Evolutionary conservation across 345 rosid genomes (phyloP), one percentile per base, ranked within the genome.

Genomic region (Dovyalis caffra): DNA sequence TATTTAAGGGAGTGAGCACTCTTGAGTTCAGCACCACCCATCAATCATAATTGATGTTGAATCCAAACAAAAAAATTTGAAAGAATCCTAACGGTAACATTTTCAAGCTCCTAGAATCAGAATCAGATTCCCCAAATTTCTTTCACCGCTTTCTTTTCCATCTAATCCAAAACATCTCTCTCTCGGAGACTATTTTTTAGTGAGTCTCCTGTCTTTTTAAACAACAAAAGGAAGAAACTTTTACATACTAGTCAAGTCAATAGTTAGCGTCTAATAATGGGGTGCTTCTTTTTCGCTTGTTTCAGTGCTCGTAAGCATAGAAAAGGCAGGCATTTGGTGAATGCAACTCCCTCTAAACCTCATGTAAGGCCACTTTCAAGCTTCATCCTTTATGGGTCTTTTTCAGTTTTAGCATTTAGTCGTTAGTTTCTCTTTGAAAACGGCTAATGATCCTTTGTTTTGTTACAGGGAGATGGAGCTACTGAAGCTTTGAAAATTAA

Each of bases 221-320:
- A 33, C n/a, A 26, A 15, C 32, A 32, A 32, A 74, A 74, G 28
- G 32, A 34, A 34, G 12, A 31, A 0, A 56, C 12, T 32, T 75
- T 67, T 68, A 7, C 64, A 34, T 37, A 2, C 11, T 15, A 53
- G 34, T 35, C 23, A 69, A 14, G 32, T 14, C 7, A 40, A 29
- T n/a, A 29, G 38, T 66, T n/a, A 29, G 38, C 53, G 34, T 49
- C 6, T 38, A 51, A 70, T 57, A 66, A 75, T 79, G 82, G 74
- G 71, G 34, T 70, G 79, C 82, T 28, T 16, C 47, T 16, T 79
- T 79, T 65, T 66, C 0, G 61, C 69, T 61, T 79, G 79, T 58
- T 79, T 79, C n/a, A 66, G 20, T 25, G 29, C 72, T 56, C 63
- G 49, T 32, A 74, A 75, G 62, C 75, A 38, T 38, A 61, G 43